A percentile compares a stretch with the other conserved stretches of the same genome.
phyloP scores from a whole-genome alignment of 2,329 filamentous ascomycete species.

The Aureobasidium leucospermi region DNA sequence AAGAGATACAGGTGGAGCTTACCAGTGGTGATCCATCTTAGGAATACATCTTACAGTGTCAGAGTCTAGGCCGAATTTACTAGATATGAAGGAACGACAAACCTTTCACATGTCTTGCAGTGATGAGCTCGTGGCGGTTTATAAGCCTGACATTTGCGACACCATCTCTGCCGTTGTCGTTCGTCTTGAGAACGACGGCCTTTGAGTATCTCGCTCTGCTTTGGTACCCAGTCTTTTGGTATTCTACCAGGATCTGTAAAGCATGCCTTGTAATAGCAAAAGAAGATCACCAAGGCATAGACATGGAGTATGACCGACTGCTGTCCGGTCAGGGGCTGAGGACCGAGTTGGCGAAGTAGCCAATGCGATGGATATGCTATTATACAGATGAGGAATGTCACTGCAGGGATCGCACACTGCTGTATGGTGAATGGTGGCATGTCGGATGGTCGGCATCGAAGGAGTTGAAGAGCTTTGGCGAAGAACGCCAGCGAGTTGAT shows the following conservation, averaged over 20 bases:
- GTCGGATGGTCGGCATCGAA: not conserved
- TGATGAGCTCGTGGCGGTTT: slow-evolving; percentile 77
- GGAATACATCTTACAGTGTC: slow-evolving; percentile 46
- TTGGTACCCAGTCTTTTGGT: slow-evolving; percentile 36
- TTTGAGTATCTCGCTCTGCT: not conserved
- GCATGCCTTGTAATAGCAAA: slow-evolving; percentile 61
- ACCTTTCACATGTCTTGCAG: slow-evolving; percentile 67
- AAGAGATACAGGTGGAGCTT: slow-evolving; percentile 55
- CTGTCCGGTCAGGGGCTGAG: slow-evolving; percentile 49
- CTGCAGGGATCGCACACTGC: slow-evolving; percentile 58
- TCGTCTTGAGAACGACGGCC: not conserved
- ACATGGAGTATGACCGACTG: slow-evolving; percentile 60
- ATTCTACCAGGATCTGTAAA: slow-evolving; percentile 51
- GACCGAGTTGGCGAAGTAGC: slow-evolving; percentile 54
- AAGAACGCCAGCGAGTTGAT: not conserved
- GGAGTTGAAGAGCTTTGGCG: not conserved
- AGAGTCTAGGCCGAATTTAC: not conserved
- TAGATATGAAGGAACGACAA: not conserved
- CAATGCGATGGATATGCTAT: slow-evolving; percentile 66
- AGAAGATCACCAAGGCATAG: slow-evolving; percentile 57
- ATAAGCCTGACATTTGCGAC: slow-evolving; percentile 63
- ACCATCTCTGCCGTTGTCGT: slow-evolving; percentile 50
- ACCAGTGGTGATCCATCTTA: slow-evolving; percentile 82
- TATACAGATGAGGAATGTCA: slow-evolving; percentile 59
- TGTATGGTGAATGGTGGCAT: slow-evolving; percentile 17